These are phyloP conservation scores for Tolypocladium endophyticum DNA, from an alignment of 2,329 filamentous ascomycete species.

Conservation along the genomic window DNA sequence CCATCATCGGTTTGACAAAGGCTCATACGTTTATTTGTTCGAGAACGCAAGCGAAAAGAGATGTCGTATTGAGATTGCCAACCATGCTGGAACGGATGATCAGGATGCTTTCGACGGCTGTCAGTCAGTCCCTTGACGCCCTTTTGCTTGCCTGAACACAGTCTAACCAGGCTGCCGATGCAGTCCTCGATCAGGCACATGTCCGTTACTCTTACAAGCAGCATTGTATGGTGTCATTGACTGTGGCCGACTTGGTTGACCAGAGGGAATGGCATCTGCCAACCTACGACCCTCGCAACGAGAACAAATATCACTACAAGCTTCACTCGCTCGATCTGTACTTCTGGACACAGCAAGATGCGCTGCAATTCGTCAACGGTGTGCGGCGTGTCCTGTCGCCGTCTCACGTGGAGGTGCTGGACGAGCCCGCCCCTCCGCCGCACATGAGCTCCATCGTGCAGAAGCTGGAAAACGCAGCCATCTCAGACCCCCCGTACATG, in stretches of 20 bases:
- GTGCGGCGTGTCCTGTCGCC: slow-evolving; percentile 54
- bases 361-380: slow-evolving; percentile 58
- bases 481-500: slow-evolving; percentile 45
- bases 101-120: slow-evolving; percentile 72
- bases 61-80: slow-evolving; percentile 66
- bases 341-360: slow-evolving; percentile 68
- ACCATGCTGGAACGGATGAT: slow-evolving; percentile 61
- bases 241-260: slow-evolving; percentile 43
- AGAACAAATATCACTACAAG: slow-evolving; percentile 70
- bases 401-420: slow-evolving; percentile 49
- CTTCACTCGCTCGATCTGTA: slow-evolving; percentile 69
- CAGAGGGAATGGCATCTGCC: slow-evolving; percentile 65
- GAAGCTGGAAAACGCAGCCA: slow-evolving; percentile 60
- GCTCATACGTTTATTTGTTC: slow-evolving; percentile 72
- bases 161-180: slow-evolving; percentile 4
- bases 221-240: slow-evolving; percentile 58
- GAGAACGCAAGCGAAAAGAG: slow-evolving; percentile 58
- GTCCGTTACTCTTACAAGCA: slow-evolving; percentile 67
- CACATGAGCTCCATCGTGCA: slow-evolving; percentile 61
- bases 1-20: slow-evolving; percentile 74
- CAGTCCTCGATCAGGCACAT: slow-evolving; percentile 55
- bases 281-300: slow-evolving; percentile 59
- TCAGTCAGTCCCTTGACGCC: slow-evolving; percentile 30
- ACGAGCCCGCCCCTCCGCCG: slow-evolving; percentile 47
- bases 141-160: slow-evolving; percentile 3